phyloP scores from a whole-genome alignment of 441 rosid species.

The Erysimum pusillum region DNA sequence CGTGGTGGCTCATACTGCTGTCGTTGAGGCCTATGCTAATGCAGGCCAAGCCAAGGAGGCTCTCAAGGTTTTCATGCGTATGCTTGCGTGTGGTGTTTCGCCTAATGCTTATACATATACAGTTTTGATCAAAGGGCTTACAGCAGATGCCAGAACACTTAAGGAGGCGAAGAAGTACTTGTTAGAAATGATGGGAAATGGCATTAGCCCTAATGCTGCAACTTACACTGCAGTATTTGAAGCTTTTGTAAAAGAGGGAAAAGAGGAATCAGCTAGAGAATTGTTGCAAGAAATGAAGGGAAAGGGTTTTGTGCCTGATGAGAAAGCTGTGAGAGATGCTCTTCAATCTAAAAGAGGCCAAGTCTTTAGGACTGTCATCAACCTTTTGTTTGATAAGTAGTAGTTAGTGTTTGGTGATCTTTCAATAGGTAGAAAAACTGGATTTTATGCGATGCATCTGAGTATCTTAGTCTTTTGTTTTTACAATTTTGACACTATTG shows the following conservation, averaged over 20 bases:
- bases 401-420: constrained; percentile 14
- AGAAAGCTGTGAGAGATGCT: constrained; percentile 60
- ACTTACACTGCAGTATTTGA: constrained; percentile 64
- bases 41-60: constrained; percentile 75
- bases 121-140: constrained; percentile 72
- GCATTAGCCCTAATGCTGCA: constrained; percentile 61
- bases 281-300: constrained; percentile 56
- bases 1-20: constrained; percentile 74
- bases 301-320: constrained; percentile 59
- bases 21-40: constrained; percentile 73
- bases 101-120: constrained; percentile 78
- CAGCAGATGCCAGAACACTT: constrained; percentile 49
- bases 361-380: constrained; percentile 51
- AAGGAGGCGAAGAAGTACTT: constrained; percentile 59
- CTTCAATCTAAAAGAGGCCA: constrained; percentile 55
- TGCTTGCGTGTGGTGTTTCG: constrained; percentile 67
- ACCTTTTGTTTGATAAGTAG: constrained; percentile 55
- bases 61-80: constrained; percentile 64
- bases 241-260: constrained; percentile 57
- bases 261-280: constrained; percentile 59
- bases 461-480: constrained; percentile 19
- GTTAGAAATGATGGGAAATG: constrained; percentile 72
- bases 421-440: constrained; percentile 15
- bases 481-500: constrained; percentile 16
- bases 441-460: constrained; percentile 1